Evolutionary conservation across 768 basidiomycete genomes (phyloP).

Genomic region (Mycena maculata): DNA sequence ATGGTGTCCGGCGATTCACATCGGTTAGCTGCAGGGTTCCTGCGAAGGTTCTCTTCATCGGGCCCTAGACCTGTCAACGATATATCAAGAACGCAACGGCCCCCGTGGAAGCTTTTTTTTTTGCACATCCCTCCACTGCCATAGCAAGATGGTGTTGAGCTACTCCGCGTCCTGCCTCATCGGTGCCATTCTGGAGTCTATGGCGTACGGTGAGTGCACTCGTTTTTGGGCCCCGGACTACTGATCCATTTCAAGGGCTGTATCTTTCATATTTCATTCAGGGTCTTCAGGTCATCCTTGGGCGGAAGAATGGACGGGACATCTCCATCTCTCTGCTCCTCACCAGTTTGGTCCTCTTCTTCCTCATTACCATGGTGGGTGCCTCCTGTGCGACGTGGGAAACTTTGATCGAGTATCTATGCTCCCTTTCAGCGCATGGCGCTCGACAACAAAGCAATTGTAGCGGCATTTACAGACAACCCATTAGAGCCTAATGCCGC

Average conservation of each 20-base stretch:
- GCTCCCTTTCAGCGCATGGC: slow-evolving; percentile 25
- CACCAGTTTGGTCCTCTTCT: slow-evolving; percentile 22
- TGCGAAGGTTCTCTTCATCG: too few species aligned
- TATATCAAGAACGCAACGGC: too few species aligned
- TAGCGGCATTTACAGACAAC: slow-evolving; percentile 28
- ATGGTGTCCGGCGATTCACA: too few species aligned
- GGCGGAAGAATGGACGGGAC: slow-evolving; percentile 1
- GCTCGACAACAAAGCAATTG: slow-evolving; percentile 26
- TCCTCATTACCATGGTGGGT: slow-evolving; percentile 32
- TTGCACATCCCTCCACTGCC: neutral
- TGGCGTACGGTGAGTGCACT: slow-evolving; percentile 25
- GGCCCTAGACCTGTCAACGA: too few species aligned
- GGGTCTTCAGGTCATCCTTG: slow-evolving; percentile 15
- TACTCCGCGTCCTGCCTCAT: slow-evolving; percentile 26
- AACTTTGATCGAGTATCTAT: neutral
- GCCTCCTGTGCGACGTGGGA: too few species aligned
- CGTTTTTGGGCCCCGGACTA: neutral
- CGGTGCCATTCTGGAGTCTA: slow-evolving; percentile 21
- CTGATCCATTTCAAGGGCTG: slow-evolving; percentile 2
- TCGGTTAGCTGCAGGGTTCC: too few species aligned
- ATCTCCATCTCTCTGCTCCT: slow-evolving; percentile 8
- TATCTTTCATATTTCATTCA: slow-evolving; percentile 24
- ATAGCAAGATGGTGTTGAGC: too few species aligned
- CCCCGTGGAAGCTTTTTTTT: too few species aligned
- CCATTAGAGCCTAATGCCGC: slow-evolving; percentile 26